Evolutionary conservation across 257 asterid genomes (phyloP), one percentile per base, ranked within the genome.

Genomic region (Fraxinus quadrangulata): DNA sequence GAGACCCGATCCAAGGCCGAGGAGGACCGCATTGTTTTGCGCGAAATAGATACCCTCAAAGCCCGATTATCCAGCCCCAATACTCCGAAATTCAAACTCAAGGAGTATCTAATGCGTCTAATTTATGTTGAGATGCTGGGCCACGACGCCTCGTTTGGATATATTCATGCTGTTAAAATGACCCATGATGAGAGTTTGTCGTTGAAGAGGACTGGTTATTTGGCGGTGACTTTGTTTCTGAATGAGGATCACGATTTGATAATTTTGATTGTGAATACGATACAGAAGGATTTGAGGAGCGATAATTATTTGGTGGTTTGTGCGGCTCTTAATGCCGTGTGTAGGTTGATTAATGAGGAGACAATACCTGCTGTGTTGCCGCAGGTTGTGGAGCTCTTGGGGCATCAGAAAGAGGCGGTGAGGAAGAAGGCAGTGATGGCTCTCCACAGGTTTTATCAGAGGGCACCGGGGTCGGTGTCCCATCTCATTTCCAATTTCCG

Each of bases 401-500:
- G 92, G 23, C 99, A 96, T 81, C 90, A 83, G 71, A 93, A 96
- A 85, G 99, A 96, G 85, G 92, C 94, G 11, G 98, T 96, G 73
- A 92, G 98, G 89, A 96, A 88, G 88, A 93, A 96, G 85, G 98
- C 99, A 0, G 97, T 96, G 26, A 96, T 93, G 98, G 99, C 99
- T 33, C 92, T 96, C 74, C 98, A 93, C 76, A 86, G 98, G 70
- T 96, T 96, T 86, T 82, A 86, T 79, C 97, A 85, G 83, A 86
- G 88, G 85, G 86, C 98, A 9, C 98, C 99, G 0, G 94, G 89
- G 19, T 89, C 97, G 12, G 97, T 96, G 74, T 85, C 87, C 72
- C 97, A 96, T 86, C 97, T 96, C 37, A 59, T 92, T 61, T 80
- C 97, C 80, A 90, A 89, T 89, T 96, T 93, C 81, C 89, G 96